Conservation (phyloP, 2,329 filamentous ascomycete genomes). For the Trichoderma brevicompactum region DNA sequence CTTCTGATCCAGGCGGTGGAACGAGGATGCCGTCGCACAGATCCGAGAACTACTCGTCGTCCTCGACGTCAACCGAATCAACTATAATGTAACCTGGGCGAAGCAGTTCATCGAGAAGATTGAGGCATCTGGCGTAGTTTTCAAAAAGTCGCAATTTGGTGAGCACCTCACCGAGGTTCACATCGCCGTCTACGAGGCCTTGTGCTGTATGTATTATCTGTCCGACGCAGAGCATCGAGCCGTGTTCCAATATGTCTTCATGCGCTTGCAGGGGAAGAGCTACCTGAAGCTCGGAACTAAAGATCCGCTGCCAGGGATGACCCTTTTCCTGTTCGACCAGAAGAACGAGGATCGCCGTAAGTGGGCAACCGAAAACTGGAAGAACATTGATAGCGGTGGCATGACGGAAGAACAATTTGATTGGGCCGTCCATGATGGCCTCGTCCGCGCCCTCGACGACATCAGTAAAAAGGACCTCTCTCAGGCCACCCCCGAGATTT, state of each 20-base stretch:
- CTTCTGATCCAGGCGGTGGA: conserved; percentile 43
- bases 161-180: conserved; percentile 63
- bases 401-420: conserved; percentile 79
- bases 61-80: conserved; percentile 66
- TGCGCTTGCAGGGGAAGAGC: conserved; percentile 71
- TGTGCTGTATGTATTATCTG: conserved; percentile 83
- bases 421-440: conserved; percentile 78
- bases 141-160: conserved; percentile 53
- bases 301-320: conserved; percentile 78
- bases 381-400: conserved; percentile 57
- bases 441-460: conserved; percentile 68
- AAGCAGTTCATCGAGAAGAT: conserved; percentile 59
- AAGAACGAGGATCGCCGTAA: conserved; percentile 60
- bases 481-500: conserved; percentile 42
- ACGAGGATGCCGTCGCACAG: conserved; percentile 55
- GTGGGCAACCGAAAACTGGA: conserved; percentile 48
- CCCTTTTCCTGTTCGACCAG: conserved; percentile 74
- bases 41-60: conserved; percentile 62
- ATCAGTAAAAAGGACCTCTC: conserved; percentile 56
- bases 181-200: conserved; percentile 82
- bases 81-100: conserved; percentile 61
- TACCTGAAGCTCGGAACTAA: conserved; percentile 76
- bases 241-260: conserved; percentile 82
- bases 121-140: conserved; percentile 51
- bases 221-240: conserved; percentile 54